A percentile compares a stretch with the other conserved stretches of the same genome.
Conservation (phyloP, 306 rosid species). For the Fagus sylvatica region DNA sequence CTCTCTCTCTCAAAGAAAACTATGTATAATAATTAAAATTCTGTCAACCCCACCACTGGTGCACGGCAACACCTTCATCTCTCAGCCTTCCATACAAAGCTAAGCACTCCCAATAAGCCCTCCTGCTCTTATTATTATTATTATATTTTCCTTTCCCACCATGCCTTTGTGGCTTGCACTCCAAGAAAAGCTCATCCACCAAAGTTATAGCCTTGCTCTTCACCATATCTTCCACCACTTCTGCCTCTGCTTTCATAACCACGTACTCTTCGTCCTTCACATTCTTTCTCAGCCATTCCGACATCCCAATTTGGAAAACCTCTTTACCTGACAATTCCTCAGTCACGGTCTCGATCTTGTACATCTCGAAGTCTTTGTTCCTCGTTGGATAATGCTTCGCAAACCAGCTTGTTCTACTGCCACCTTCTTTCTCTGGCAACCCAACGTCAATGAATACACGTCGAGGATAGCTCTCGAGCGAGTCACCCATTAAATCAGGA, state of each 20-base stretch:
- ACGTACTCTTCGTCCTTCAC: conserved; percentile 78
- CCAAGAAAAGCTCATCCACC: conserved; percentile 88
- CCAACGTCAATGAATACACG: conserved; percentile 72
- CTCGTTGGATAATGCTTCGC: conserved; percentile 57
- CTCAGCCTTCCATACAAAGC: conserved; percentile 73
- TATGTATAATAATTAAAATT: background rate
- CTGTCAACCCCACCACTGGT: conserved; percentile 86
- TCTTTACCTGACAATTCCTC: conserved; percentile 34
- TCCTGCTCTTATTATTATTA: conserved; percentile 22
- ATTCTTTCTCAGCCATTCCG: conserved; percentile 65
- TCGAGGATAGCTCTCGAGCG: conserved; percentile 63
- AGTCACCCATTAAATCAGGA: conserved; percentile 77
- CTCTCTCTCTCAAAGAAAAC: background rate
- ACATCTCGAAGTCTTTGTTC: conserved; percentile 65
- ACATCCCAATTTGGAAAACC: conserved; percentile 42
- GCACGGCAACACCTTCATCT: conserved; percentile 91
- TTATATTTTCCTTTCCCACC: conserved; percentile 1
- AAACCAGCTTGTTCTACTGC: conserved; percentile 58
- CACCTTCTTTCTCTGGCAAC: conserved; percentile 46
- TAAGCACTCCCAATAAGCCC: conserved; percentile 89
- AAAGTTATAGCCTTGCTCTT: conserved; percentile 42
- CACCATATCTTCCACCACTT: conserved; percentile 78
- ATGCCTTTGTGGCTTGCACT: conserved; percentile 57
- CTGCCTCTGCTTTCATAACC: conserved; percentile 87
- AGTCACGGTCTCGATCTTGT: conserved; percentile 50